Conservation (phyloP, 2,329 filamentous ascomycete genomes). For the Tolypocladium tundrense region DNA sequence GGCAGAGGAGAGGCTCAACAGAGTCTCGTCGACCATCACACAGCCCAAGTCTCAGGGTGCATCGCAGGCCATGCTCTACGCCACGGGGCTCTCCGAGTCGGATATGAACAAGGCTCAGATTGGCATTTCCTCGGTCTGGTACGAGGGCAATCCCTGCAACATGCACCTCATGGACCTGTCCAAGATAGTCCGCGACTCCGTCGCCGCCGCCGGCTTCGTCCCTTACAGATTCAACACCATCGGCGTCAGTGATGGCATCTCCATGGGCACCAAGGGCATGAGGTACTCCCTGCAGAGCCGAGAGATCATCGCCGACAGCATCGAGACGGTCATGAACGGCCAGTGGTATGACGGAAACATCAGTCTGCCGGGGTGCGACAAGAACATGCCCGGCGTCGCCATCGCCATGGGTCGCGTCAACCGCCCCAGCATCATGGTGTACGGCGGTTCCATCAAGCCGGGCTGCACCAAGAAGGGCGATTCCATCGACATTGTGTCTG, state of each 20-base stretch:
- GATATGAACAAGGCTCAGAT: constrained; percentile 97
- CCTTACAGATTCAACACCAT: constrained; percentile 99
- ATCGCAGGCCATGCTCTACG: constrained; percentile 98
- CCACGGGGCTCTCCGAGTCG: constrained; percentile 73
- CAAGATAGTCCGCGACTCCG: constrained; percentile 55
- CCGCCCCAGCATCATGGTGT: constrained; percentile 92
- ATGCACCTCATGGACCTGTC: constrained; percentile 95
- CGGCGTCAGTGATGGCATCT: constrained; percentile 93
- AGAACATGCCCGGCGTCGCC: constrained; percentile 94
- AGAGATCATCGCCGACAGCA: constrained; percentile 94
- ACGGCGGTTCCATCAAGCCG: constrained; percentile 87
- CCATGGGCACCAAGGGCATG: constrained; percentile 98
- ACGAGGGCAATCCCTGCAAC: constrained; percentile 96
- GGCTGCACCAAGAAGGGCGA: constrained; percentile 71
- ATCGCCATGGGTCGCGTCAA: constrained; percentile 95
- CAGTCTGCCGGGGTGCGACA: constrained; percentile 94
- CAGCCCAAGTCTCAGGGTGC: constrained; percentile 97
- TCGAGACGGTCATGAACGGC: constrained; percentile 97
- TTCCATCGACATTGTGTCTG: constrained; percentile 86
- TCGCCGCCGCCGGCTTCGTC: constrained; percentile 63
- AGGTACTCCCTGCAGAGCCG: constrained; percentile 87
- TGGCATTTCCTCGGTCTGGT: constrained; percentile 97
- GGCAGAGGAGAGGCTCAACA: constrained; percentile 60
- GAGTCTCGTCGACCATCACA: constrained; percentile 73
- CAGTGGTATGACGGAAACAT: constrained; percentile 99